Percentiles rank a stretch among this genome's conserved stretches.
Conservation (phyloP, 2,329 filamentous ascomycete genomes). For the Myotisia sp. region DNA sequence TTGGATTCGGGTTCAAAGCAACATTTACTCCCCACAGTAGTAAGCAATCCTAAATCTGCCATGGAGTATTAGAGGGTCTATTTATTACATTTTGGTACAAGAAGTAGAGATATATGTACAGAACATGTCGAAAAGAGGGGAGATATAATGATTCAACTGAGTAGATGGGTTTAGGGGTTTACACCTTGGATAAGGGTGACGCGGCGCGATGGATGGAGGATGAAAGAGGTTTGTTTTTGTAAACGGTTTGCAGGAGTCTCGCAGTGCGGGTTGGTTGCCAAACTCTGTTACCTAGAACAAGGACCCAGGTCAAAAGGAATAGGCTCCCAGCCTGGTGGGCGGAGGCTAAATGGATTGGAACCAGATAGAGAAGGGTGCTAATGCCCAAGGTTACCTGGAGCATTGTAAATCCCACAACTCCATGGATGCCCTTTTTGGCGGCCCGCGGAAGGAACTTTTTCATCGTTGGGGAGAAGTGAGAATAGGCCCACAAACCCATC, state of each 20-base stretch:
- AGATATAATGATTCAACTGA: not conserved
- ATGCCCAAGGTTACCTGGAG: slow-evolving; percentile 80
- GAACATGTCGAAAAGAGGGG: no score
- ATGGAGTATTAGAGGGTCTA: no score
- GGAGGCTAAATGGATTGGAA: slow-evolving; percentile 74
- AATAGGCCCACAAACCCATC: slow-evolving; percentile 66
- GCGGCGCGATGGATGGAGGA: not conserved
- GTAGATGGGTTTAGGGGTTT: not conserved
- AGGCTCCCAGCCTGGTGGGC: slow-evolving; percentile 85
- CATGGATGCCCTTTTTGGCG: slow-evolving; percentile 56
- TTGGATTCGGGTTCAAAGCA: no score
- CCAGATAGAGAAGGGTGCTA: slow-evolving; percentile 80
- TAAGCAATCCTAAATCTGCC: no score
- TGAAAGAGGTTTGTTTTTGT: slow-evolving; percentile 18
- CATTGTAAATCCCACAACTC: slow-evolving; percentile 67
- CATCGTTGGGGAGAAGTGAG: slow-evolving; percentile 51
- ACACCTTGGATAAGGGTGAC: slow-evolving; percentile 1
- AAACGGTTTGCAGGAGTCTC: slow-evolving; percentile 39
- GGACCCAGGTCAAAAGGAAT: slow-evolving; percentile 65
- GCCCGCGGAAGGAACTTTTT: slow-evolving; percentile 42
- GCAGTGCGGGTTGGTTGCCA: slow-evolving; percentile 56
- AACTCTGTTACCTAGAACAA: slow-evolving; percentile 65
- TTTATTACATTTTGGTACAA: no score
- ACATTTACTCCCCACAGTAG: no score
- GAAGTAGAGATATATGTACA: slow-evolving; percentile 15